Percentiles rank a stretch among this genome's conserved stretches.
Conservation (phyloP, 176 grass and related monocot genomes). For the Thalia dealbata region DNA sequence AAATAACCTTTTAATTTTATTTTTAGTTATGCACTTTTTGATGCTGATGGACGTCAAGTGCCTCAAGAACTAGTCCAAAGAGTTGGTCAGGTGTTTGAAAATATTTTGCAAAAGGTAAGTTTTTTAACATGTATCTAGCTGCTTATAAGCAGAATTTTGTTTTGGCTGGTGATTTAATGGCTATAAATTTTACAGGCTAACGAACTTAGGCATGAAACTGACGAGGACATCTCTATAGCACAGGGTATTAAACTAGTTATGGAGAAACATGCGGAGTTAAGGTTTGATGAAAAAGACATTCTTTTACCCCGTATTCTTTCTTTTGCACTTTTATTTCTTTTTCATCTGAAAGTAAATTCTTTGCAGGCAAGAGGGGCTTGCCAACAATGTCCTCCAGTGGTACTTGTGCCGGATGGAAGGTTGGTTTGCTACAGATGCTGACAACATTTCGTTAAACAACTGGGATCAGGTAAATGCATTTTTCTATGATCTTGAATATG, state of each 20-base stretch:
- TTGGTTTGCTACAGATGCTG: slow-evolving; percentile 95
- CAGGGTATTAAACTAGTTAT: slow-evolving; percentile 73
- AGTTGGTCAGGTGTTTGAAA: slow-evolving; percentile 79
- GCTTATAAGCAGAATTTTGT: background rate
- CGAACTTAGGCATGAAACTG: slow-evolving; percentile 56
- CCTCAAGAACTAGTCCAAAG: slow-evolving; percentile 74
- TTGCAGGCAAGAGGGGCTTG: slow-evolving; percentile 76
- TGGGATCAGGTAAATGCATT: slow-evolving; percentile 63
- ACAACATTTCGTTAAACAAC: slow-evolving; percentile 67
- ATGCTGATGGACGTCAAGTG: slow-evolving; percentile 64
- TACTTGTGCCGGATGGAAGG: slow-evolving; percentile 97
- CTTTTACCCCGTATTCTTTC: background rate
- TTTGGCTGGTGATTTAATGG: slow-evolving; percentile 9
- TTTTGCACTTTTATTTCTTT: slow-evolving; percentile 5
- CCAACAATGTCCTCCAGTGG: slow-evolving; percentile 88
- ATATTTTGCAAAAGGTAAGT: slow-evolving; percentile 77
- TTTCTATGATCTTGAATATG: background rate
- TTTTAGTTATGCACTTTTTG: slow-evolving; percentile 86
- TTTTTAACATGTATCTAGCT: slow-evolving; percentile 1
- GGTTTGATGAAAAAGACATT: slow-evolving; percentile 33
- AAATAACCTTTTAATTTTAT: slow-evolving; percentile 12
- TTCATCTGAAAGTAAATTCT: slow-evolving; percentile 12
- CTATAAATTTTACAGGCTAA: slow-evolving; percentile 40
- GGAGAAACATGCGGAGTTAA: slow-evolving; percentile 65
- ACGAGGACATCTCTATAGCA: slow-evolving; percentile 83